Percentiles rank a stretch among this genome's conserved stretches.
phyloP scores from a whole-genome alignment of 2,329 filamentous ascomycete species.

The Thielaviopsis musarum region DNA sequence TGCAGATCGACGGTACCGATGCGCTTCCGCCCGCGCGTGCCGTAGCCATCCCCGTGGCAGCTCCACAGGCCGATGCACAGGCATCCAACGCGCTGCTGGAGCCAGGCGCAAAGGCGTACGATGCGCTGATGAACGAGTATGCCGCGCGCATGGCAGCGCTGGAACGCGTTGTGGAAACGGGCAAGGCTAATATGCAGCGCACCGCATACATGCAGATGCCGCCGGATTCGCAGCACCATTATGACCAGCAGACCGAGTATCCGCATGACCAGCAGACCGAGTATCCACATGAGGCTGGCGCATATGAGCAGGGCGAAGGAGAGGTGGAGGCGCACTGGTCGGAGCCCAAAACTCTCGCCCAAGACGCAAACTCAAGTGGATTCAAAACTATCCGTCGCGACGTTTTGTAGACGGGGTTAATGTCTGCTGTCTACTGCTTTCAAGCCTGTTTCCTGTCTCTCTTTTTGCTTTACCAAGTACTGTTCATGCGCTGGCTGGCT shows the following conservation, averaged over 20 bases:
- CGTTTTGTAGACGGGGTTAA: neutral
- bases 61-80: neutral
- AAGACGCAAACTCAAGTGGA: no score
- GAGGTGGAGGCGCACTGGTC: no score
- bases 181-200: constrained; percentile 26
- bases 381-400: no score
- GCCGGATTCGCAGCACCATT: constrained; percentile 6
- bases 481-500: no score
- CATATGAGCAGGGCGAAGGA: no score
- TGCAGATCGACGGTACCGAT: constrained; percentile 7
- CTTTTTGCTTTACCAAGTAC: no score
- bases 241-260: neutral
- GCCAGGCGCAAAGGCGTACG: constrained; percentile 26
- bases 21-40: neutral
- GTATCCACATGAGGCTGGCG: no score
- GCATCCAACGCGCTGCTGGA: constrained; percentile 10
- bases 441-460: no score
- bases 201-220: constrained; percentile 14
- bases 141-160: constrained; percentile 38
- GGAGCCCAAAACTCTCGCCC: no score
- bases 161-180: constrained; percentile 35
- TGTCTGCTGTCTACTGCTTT: no score
- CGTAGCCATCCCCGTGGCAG: neutral
- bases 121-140: constrained; percentile 37
- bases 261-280: no score